phyloP scores from a whole-genome alignment of 1,139 yeast species.

The Blastobotrys elegans region DNA sequence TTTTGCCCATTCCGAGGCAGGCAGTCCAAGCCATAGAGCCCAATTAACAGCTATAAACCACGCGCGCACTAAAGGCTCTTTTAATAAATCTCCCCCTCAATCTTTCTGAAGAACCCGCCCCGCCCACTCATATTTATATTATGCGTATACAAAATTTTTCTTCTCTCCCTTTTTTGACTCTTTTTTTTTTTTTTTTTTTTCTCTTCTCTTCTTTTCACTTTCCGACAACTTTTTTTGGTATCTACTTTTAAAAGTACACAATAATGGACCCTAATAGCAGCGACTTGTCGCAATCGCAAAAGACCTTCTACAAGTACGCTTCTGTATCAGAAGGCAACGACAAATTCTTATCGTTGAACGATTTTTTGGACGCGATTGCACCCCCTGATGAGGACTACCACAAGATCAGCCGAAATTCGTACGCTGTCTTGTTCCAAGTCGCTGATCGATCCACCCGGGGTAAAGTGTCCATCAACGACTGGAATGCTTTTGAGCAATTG shows the following conservation, averaged over 20 bases:
- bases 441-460: conserved; percentile 38
- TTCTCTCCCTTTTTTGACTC: neutral
- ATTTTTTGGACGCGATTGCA: conserved; percentile 40
- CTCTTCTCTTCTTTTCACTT: neutral
- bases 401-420: conserved; percentile 40
- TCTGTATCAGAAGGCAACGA: conserved; percentile 37
- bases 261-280: conserved; percentile 9
- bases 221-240: neutral
- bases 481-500: conserved; percentile 38
- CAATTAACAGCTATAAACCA: too few species aligned
- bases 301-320: conserved; percentile 24
- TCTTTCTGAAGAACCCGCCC: too few species aligned
- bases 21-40: too few species aligned
- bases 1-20: too few species aligned
- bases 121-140: too few species aligned
- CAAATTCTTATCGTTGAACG: conserved; percentile 44
- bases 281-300: conserved; percentile 20
- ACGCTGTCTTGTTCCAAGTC: conserved; percentile 40
- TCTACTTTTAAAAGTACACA: neutral
- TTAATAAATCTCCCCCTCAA: too few species aligned
- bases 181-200: neutral
- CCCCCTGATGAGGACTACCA: conserved; percentile 41
- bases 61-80: too few species aligned
- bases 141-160: neutral
- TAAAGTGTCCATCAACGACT: conserved; percentile 36